Conservation (phyloP, 192 early-diverging fungal species). For the Globomyces pollinis-pini region DNA sequence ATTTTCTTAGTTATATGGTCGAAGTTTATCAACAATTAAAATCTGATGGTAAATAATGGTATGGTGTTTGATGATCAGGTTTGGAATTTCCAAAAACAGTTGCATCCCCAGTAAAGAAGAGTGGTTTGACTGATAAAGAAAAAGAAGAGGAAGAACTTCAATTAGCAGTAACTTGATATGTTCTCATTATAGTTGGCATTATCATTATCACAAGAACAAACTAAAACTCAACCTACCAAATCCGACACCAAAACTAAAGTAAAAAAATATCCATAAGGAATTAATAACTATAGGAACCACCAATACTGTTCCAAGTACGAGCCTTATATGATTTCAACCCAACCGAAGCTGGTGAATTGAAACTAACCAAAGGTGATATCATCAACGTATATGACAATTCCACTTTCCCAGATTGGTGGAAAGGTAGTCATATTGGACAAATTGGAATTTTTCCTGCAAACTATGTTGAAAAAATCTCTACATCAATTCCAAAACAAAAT, state of each 20-base stretch:
- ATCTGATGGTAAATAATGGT: conserved; percentile 15
- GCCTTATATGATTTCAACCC: conserved; percentile 92
- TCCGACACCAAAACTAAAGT: not conserved
- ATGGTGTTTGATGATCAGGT: conserved; percentile 13
- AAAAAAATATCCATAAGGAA: conserved; percentile 1
- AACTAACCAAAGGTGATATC: conserved; percentile 79
- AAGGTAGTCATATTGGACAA: conserved; percentile 77
- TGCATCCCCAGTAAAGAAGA: conserved; percentile 13
- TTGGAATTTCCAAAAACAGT: too few relatives aligned
- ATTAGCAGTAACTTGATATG: conserved; percentile 44
- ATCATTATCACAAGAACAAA: conserved; percentile 61
- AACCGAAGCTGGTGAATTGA: conserved; percentile 84
- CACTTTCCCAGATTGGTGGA: conserved; percentile 98
- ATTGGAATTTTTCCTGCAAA: conserved; percentile 96
- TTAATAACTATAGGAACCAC: too few relatives aligned
- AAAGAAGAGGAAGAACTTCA: conserved; percentile 95
- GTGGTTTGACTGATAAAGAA: conserved; percentile 61
- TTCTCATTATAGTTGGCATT: conserved; percentile 57
- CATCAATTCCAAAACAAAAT: not conserved
- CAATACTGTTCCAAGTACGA: conserved; percentile 70
- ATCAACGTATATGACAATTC: conserved; percentile 86
- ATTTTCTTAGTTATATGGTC: conserved; percentile 44
- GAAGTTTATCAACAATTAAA: conserved; percentile 37
- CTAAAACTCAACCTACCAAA: conserved; percentile 5
- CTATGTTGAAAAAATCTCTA: conserved; percentile 66